Percentiles rank a stretch among this genome's conserved stretches.
These are phyloP conservation scores for Cryptococcus sp. DNA, from an alignment of 1,284 basidiomycete species.

Conservation along the genomic window DNA sequence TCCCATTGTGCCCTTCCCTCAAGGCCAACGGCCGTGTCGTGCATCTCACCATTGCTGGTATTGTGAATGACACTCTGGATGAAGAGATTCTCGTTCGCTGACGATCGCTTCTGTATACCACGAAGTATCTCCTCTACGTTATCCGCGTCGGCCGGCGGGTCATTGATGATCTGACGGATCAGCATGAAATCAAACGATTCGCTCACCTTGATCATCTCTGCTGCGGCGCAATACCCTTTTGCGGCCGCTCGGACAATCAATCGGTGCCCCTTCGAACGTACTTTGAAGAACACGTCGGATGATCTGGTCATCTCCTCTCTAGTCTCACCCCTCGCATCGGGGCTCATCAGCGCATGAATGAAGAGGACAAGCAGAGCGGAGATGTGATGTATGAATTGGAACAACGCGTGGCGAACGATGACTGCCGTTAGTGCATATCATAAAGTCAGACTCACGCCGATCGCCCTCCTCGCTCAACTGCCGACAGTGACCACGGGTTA, in stretches of 20 bases:
- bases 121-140: constrained; percentile 12
- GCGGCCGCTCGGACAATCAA: constrained; percentile 3
- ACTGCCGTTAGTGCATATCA: neutral
- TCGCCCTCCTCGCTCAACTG: neutral
- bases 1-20: neutral
- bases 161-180: constrained; percentile 7
- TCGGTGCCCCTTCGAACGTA: neutral
- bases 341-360: constrained; percentile 12
- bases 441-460: constrained; percentile 1
- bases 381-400: constrained; percentile 12
- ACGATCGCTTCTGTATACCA: neutral
- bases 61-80: neutral
- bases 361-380: constrained; percentile 14
- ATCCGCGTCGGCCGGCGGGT: constrained; percentile 6
- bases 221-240: constrained; percentile 5
- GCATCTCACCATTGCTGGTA: neutral
- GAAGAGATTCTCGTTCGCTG: neutral
- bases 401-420: constrained; percentile 8
- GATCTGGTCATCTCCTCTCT: constrained; percentile 5
- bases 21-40: too few relatives aligned
- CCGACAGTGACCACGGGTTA: constrained; percentile 7
- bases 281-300: constrained; percentile 1
- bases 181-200: neutral
- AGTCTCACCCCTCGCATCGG: constrained; percentile 2
- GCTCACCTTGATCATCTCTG: constrained; percentile 14